These are phyloP conservation scores for Globisporangium rhizosaccharum DNA, from an alignment of 352 stramenopile species.

Conservation along the genomic window DNA sequence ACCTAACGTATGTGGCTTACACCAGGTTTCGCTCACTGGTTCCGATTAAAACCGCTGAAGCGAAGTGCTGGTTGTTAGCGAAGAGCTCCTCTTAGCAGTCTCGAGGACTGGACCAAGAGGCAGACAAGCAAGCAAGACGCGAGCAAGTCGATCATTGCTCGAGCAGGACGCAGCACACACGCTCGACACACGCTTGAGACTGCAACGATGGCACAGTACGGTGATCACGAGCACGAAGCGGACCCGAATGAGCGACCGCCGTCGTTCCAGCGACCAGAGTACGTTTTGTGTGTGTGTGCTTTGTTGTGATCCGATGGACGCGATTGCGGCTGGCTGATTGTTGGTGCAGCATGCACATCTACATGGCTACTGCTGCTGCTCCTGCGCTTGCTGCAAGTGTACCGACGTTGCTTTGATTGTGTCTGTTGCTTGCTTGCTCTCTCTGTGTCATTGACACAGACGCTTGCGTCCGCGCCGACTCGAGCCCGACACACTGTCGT, in stretches of 20 bases:
- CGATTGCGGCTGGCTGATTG: neutral
- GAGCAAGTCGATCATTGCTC: neutral
- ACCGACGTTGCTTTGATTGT: neutral
- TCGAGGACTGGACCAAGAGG: too few relatives aligned
- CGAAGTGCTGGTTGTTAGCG: too few relatives aligned
- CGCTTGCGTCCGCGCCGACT: conserved; percentile 66
- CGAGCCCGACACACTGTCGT: conserved; percentile 74
- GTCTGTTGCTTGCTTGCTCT: neutral
- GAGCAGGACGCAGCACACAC: neutral
- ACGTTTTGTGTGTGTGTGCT: neutral
- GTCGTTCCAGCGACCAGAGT: conserved; percentile 15
- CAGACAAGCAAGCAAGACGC: too few relatives aligned
- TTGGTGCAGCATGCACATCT: neutral
- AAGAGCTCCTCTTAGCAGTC: too few relatives aligned
- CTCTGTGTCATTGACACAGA: conserved; percentile 18
- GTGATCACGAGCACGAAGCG: conserved; percentile 4
- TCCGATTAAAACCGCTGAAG: too few relatives aligned
- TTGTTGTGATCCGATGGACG: neutral
- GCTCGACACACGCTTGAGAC: neutral
- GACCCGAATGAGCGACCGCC: conserved; percentile 8
- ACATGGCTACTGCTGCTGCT: too few relatives aligned
- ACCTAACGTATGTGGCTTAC: too few relatives aligned
- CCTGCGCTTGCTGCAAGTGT: neutral
- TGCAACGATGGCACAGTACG: neutral
- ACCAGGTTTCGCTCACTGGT: too few relatives aligned